Base-by-base conservation (phyloP, 805 yeast species). In the Wickerhamiella qilinensis region DNA sequence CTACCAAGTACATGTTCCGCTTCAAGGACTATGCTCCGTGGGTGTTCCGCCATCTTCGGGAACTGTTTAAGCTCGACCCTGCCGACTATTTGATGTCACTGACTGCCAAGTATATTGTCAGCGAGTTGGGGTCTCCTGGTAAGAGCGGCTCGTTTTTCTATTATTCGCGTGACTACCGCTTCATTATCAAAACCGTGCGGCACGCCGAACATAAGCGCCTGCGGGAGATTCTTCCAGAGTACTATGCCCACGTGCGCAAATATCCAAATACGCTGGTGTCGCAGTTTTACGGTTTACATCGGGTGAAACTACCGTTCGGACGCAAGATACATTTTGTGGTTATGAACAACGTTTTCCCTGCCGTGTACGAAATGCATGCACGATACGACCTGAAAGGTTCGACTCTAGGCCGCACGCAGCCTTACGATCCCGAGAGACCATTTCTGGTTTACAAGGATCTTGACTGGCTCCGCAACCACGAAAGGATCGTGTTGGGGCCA, bases 311-410 rank as follows among this genome's bases (percentile, higher is more conserved):
- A 73, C 94, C 94, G 7, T 68, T 77, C 33, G 67, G 70, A 3
- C 68, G 85, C 39, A 86, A 82, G 54, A 82, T 91, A 30, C 93
- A 91, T 59, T 88, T 91, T 49, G 67, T 91, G 39, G 95, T 91
- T 25, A 91, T 91, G 98, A 91, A 91, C 64, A 91, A 91, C 53
- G 67, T 91, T 36, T 91, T 93, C 60, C 97, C 99, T 0, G 93
- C 96, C 5, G 83, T 82, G 52, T 67, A 85, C 36, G 91, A 81
- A 45, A 76, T 88, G 39, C 93, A 85, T 55, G 62, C 70, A 31
- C 81, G 85, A 31, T 91, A 73, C 58, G 99, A 91, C 55, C 68
- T 91, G 55, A 91, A 91, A 55, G 99, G 99, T 1, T 84, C 95
- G 0, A 73, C 93, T 0, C 68, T 80, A 65, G 95, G 96, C 58